phyloP scores from a whole-genome alignment of 1,284 basidiomycete species.

The Spongispora temasekensis region DNA sequence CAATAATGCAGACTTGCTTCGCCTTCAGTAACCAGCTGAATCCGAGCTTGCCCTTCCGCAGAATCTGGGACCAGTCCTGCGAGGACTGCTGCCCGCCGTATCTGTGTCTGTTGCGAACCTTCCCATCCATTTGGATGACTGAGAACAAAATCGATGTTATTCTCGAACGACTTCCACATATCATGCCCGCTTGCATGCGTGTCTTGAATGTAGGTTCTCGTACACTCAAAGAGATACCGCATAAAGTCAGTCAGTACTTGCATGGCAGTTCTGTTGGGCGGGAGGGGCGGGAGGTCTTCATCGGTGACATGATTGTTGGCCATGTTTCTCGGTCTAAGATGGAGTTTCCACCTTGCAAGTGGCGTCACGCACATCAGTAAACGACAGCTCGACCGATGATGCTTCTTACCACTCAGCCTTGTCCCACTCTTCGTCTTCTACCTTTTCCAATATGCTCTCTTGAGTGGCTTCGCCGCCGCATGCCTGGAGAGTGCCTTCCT shows the following conservation, averaged over 20 bases:
- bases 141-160: slow-evolving; percentile 36
- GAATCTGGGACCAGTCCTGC: slow-evolving; percentile 40
- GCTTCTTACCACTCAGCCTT: slow-evolving; percentile 44
- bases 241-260: slow-evolving; percentile 52
- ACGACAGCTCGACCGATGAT: background rate
- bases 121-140: slow-evolving; percentile 50
- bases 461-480: slow-evolving; percentile 53
- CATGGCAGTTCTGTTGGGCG: slow-evolving; percentile 40
- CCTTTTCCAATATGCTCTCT: slow-evolving; percentile 41
- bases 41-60: slow-evolving; percentile 37
- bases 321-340: slow-evolving; percentile 33
- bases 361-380: slow-evolving; percentile 1
- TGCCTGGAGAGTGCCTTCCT: slow-evolving; percentile 42
- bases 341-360: slow-evolving; percentile 43
- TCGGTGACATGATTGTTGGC: slow-evolving; percentile 21
- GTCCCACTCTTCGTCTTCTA: slow-evolving; percentile 48
- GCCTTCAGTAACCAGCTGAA: slow-evolving; percentile 52
- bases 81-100: slow-evolving; percentile 39
- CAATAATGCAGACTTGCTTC: slow-evolving; percentile 53
- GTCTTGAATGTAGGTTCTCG: slow-evolving; percentile 40
- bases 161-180: slow-evolving; percentile 38
- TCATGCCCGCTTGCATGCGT: slow-evolving; percentile 37
- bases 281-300: slow-evolving; percentile 41
- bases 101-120: slow-evolving; percentile 39
- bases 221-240: slow-evolving; percentile 41